Base-by-base conservation (phyloP, 129 eudicot species). In the Tagetes patula region DNA sequence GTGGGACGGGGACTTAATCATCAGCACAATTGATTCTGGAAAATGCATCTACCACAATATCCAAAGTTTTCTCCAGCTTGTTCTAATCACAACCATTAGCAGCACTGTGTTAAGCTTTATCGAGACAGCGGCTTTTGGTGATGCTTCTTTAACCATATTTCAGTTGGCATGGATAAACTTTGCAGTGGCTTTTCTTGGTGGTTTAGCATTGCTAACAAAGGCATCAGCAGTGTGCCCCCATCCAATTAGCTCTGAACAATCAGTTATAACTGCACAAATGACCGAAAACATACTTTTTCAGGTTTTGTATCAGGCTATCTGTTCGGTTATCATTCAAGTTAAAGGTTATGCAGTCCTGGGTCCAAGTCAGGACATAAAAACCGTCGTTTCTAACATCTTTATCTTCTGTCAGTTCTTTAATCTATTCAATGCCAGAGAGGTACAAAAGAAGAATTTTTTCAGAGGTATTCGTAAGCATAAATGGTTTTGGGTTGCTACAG, bases 331-430 rank as follows among this genome's bases (percentile, higher is more conserved):
- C 50, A 62, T 83, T 74, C 83, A 66, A 37, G 53, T 37, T 27
- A 36, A 46, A 69, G 86, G 78, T 38, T 33, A 50, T 9, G 69
- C 66, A n/a, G 30, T 77, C 12, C 37, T 73, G 42, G 69, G 46
- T 52, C 62, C 45, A 30, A 67, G 6, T 33, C 8, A 6, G 3
- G 12, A 36, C 6, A 70, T 6, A 33, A 66, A 54, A 36, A 32
- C 75, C 40, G 46, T 70, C 40, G 75, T 74, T 9, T 83, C 65
- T 43, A 83, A 75, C 10, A 70, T 82, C 32, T 64, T 74, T 27
- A 59, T 70, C 5, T 45, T 79, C 20, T 78, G 83, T 70, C 86
- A 64, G 67, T 31, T 74, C 31, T 83, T 78, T 63, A 83, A 83
- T 67, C 50, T 5, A 32, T 83, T 83, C 59, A 75, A 45, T 54